Evolutionary conservation across 768 basidiomycete genomes (phyloP).

Genomic region (Suillus decipiens): DNA sequence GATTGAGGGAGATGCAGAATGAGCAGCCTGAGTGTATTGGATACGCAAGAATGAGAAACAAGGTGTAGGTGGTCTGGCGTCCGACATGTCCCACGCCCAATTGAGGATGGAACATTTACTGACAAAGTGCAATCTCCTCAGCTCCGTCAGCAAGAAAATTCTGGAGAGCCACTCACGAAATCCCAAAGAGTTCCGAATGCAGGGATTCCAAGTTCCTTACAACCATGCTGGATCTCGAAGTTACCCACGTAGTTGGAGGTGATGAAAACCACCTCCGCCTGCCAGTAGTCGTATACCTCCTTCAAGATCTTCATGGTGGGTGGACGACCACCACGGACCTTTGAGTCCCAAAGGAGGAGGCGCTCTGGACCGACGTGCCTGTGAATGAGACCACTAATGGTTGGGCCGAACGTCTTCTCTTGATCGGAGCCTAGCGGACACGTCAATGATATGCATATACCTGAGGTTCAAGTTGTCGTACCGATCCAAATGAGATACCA

Average conservation of each 20-base stretch:
- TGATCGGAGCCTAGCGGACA: slow-evolving; percentile 66
- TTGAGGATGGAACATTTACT: slow-evolving; percentile 25
- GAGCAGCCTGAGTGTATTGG: slow-evolving; percentile 9
- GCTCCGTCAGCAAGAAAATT: slow-evolving; percentile 2
- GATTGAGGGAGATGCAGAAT: slow-evolving; percentile 2
- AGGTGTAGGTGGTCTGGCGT: neutral
- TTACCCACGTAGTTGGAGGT: slow-evolving; percentile 84
- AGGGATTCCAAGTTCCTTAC: slow-evolving; percentile 67
- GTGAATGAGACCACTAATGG: slow-evolving; percentile 72
- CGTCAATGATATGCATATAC: slow-evolving; percentile 15
- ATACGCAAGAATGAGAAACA: slow-evolving; percentile 14
- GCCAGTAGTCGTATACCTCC: slow-evolving; percentile 67
- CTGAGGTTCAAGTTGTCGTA: slow-evolving; percentile 26
- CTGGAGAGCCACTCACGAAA: slow-evolving; percentile 42
- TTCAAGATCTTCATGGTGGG: slow-evolving; percentile 76
- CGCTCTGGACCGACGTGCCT: slow-evolving; percentile 74
- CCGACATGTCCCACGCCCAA: slow-evolving; percentile 11
- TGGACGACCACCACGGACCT: slow-evolving; percentile 70
- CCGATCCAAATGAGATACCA: slow-evolving; percentile 85
- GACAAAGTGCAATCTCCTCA: slow-evolving; percentile 8
- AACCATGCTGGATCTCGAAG: slow-evolving; percentile 77
- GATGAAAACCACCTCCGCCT: slow-evolving; percentile 82
- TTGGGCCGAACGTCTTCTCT: slow-evolving; percentile 83
- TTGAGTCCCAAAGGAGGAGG: slow-evolving; percentile 76
- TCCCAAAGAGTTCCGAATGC: slow-evolving; percentile 74